Evolutionary conservation across 345 rosid genomes (phyloP).

Genomic region (Abelmoschus esculentus): DNA sequence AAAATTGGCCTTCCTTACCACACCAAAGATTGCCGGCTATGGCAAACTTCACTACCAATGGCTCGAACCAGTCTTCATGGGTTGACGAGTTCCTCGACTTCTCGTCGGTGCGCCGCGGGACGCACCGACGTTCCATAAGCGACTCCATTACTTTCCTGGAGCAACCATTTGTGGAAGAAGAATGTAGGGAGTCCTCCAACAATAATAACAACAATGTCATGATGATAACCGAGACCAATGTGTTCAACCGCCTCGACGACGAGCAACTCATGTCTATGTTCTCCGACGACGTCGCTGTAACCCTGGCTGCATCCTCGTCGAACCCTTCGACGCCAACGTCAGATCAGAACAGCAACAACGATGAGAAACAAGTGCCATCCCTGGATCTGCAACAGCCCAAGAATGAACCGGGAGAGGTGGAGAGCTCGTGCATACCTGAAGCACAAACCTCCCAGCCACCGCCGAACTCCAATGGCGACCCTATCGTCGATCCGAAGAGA

Average conservation of each 20-base stretch:
- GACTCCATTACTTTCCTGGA: conserved; percentile 77
- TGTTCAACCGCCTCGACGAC: conserved; percentile 46
- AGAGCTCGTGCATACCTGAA: conserved; percentile 34
- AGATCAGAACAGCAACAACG: conserved; percentile 54
- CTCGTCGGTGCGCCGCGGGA: conserved; percentile 54
- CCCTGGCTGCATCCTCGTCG: conserved; percentile 32
- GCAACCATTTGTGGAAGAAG: conserved; percentile 34
- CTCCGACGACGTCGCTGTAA: conserved; percentile 39
- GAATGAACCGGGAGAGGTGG: conserved; percentile 34
- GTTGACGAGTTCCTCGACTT: conserved; percentile 84
- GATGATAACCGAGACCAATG: conserved; percentile 1
- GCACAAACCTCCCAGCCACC: conserved; percentile 12
- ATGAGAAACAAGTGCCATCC: conserved; percentile 26
- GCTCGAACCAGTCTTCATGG: conserved; percentile 36
- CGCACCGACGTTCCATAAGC: conserved; percentile 81
- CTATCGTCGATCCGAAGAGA: conserved; percentile 44
- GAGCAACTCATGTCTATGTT: conserved; percentile 69
- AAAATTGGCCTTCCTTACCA: conserved; percentile 49
- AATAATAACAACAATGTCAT: conserved; percentile 2
- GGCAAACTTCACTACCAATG: conserved; percentile 6
- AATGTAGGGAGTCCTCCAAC: conserved; percentile 12
- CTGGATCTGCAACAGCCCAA: conserved; percentile 32
- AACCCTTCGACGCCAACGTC: conserved; percentile 54
- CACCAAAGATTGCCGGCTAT: conserved; percentile 34
- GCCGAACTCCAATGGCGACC: conserved; percentile 19